Evolutionary conservation across 108 stramenopile genomes (phyloP), one percentile per base, ranked within the genome.

Genomic region (Fragilariopsis cylindrus): DNA sequence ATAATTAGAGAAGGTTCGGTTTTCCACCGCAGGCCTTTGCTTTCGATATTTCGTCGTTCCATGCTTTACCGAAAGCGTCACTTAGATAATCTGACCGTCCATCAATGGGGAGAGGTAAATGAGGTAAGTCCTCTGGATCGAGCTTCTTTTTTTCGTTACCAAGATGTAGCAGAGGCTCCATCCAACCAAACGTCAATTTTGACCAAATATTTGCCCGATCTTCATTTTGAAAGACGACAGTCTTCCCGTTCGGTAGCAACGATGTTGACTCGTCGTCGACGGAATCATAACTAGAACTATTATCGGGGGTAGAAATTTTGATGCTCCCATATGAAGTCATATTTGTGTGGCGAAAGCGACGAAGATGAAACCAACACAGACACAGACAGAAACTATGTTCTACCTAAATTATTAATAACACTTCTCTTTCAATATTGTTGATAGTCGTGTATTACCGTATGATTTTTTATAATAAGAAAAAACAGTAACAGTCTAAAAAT

Each of bases 171-270:
- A 96, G 68, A 6, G 90, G 85, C 0, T 71, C 71, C 60, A 95
- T 83, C 90, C 88, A 97, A n/a, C 80, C 66, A 76, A 95, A 95
- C 11, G 81, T 79, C n/a, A 90, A 68, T 69, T 74, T 63, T 30
- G 87, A 78, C 87, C 84, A 88, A 11, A 77, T n/a, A 15, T 60
- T 15, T 3, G 65, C 64, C 7, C 39, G 52, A 48, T 76, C 54
- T 53, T 81, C 63, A n/a, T 63, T 3, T 63, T 63, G 39, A 40
- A 63, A 63, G 15, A 63, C 43, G 62, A 63, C 13, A n/a, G 62
- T 63, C 42, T 63, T 15, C n/a, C 62, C 62, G 62, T 63, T 43
- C 43, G 62, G 62, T 15, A 63, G 62, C 62, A 63, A 45, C 42
- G 62, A 63, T 7, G 62, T 63, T 63, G 43, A 45, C 16, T 63